Evolutionary conservation across 1,284 basidiomycete species (phyloP), one percentile per base, ranked within the genome.

Genomic region (Marasmius fiardii): DNA sequence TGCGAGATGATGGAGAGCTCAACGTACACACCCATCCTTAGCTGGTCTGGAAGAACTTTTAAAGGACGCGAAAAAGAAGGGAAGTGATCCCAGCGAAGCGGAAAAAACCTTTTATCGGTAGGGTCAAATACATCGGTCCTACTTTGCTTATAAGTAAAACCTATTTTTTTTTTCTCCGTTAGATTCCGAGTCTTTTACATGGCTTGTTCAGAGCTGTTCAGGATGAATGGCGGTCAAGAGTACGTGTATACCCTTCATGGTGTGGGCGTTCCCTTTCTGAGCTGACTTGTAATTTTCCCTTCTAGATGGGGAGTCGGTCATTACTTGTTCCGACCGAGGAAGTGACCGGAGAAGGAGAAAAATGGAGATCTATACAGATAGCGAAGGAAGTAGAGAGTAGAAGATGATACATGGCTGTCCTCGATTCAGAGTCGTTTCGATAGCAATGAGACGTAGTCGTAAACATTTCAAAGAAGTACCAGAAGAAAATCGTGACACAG

Each of bases 131-230:
- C 18, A 47, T 28, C 12, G 21, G 12, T 18, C 52, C 28, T 18
- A 16, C 14, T 31, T 28, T 34, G 18, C 31, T 34, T 28, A 20
- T 20, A 43, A 55, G 20, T n/a, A 45, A 31, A 35, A 4, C 24
- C n/a, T n/a, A n/a, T n/a, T n/a, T n/a, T n/a, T 31, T 4, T 31
- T 10, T 31, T 10, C 28, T 31, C 28, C 28, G 5, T 31, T 31
- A 81, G 84, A 56, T 89, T 88, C 68, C 72, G 86, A 20, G 83
- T 90, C 33, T 91, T 91, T 68, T 91, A 88, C 65, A 78, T 91
- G 65, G 86, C 88, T 14, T 88, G 86, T 60, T 84, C 86, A 4
- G 89, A 90, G 65, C 76, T 91, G 58, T 92, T 92, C 67, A 83
- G 74, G 5, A 74, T 86, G 67, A 79, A 89, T 61, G 67, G 68